Conservation (phyloP, 2,329 filamentous ascomycete species). For the Paracamarosporium sp. region DNA sequence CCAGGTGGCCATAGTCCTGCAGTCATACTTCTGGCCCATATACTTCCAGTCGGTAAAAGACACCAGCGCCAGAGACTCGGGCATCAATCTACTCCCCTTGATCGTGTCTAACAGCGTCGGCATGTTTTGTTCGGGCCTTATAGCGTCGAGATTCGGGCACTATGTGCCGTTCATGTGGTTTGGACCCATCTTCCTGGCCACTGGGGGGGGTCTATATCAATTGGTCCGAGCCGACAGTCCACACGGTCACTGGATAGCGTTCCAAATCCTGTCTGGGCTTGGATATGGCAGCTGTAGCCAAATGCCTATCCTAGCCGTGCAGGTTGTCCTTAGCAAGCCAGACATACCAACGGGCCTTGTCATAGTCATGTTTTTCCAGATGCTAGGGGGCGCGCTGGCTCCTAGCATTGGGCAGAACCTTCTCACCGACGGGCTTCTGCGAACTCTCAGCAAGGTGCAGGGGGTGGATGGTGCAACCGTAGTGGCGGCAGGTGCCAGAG, state of each 20-base stretch:
- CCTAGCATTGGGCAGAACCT: conserved; percentile 71
- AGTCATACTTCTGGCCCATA: conserved; percentile 46
- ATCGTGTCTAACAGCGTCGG: conserved; percentile 31
- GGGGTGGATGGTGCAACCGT: background rate
- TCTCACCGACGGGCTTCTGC: conserved; percentile 67
- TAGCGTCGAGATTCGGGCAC: conserved; percentile 32
- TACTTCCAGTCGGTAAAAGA: conserved; percentile 54
- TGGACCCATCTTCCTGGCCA: conserved; percentile 41
- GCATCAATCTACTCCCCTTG: conserved; percentile 38
- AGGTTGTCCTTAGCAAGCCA: conserved; percentile 46
- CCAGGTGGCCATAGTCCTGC: conserved; percentile 12
- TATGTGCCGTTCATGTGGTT: conserved; percentile 48
- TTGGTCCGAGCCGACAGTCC: conserved; percentile 36
- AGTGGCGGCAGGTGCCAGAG: background rate
- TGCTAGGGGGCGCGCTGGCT: conserved; percentile 69
- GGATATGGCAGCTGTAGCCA: conserved; percentile 53
- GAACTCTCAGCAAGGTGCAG: background rate
- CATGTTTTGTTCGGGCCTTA: conserved; percentile 30
- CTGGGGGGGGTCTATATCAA: conserved; percentile 46
- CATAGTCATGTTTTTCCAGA: conserved; percentile 65
- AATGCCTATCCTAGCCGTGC: conserved; percentile 51
- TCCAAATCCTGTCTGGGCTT: conserved; percentile 45
- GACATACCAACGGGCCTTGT: conserved; percentile 54
- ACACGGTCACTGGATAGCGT: conserved; percentile 45
- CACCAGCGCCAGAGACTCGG: conserved; percentile 44